These are phyloP conservation scores for Herpotrichia juniperi DNA, from an alignment of 2,329 filamentous ascomycete genomes.

Conservation along the genomic window DNA sequence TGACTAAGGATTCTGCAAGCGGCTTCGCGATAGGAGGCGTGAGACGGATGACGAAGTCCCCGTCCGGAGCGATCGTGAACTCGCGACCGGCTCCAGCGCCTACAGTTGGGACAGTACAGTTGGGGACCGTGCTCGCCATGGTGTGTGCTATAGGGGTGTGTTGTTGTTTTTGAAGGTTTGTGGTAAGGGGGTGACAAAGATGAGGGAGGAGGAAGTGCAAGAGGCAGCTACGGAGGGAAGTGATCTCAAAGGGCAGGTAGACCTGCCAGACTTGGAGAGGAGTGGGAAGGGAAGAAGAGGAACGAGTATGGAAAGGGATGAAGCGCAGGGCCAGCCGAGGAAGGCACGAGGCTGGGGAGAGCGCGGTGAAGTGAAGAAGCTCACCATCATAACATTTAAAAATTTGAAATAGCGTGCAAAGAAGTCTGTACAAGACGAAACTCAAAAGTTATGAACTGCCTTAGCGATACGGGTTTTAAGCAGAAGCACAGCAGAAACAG, in stretches of 20 bases:
- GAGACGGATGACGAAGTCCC: conserved; percentile 20
- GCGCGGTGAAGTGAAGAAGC: not conserved
- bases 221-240: no score
- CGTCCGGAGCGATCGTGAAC: conserved; percentile 9
- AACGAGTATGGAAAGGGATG: not conserved
- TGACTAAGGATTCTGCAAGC: conserved; percentile 6
- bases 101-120: no score
- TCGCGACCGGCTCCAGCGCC: not conserved
- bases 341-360: not conserved
- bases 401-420: not conserved
- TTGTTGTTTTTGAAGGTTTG: not conserved
- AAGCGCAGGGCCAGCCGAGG: not conserved
- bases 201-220: no score
- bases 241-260: no score
- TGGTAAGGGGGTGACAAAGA: not conserved
- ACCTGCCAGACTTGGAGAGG: no score
- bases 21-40: conserved; percentile 13
- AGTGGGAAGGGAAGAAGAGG: not conserved
- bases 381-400: not conserved
- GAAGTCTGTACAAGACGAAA: not conserved
- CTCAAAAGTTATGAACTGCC: not conserved
- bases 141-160: not conserved
- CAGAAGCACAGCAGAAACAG: not conserved
- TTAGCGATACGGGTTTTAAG: not conserved
- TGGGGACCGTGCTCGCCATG: not conserved